Evolutionary conservation across 1,284 basidiomycete genomes (phyloP).

Genomic region (Tilletiaria anomala): DNA sequence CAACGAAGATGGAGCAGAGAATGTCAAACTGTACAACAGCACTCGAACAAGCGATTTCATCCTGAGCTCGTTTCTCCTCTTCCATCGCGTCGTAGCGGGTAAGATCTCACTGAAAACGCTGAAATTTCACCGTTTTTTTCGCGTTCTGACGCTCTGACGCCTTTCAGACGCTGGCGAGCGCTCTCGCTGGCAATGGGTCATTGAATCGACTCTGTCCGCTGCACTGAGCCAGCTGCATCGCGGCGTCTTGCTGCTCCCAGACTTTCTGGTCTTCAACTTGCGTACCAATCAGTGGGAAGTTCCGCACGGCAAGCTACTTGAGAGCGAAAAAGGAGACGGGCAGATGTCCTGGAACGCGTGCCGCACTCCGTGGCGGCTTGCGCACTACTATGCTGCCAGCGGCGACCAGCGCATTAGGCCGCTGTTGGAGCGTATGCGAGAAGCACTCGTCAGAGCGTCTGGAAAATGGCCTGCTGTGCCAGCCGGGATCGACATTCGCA

Average conservation of each 20-base stretch:
- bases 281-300: slow-evolving; percentile 10
- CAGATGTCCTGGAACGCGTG: slow-evolving; percentile 31
- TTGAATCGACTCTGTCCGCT: slow-evolving; percentile 13
- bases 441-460: background rate
- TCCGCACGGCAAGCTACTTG: slow-evolving; percentile 15
- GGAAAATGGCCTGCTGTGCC: slow-evolving; percentile 19
- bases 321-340: slow-evolving; percentile 24
- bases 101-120: background rate
- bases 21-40: slow-evolving; percentile 14
- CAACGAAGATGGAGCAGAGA: slow-evolving; percentile 12
- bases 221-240: slow-evolving; percentile 7
- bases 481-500: slow-evolving; percentile 14
- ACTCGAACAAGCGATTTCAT: slow-evolving; percentile 27
- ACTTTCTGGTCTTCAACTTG: slow-evolving; percentile 15
- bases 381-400: slow-evolving; percentile 23
- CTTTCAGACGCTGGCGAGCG: slow-evolving; percentile 6
- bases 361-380: slow-evolving; percentile 27
- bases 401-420: slow-evolving; percentile 21
- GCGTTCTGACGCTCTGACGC: no score
- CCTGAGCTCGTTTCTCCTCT: slow-evolving; percentile 19
- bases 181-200: slow-evolving; percentile 15
- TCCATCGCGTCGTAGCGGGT: slow-evolving; percentile 11
- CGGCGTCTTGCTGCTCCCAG: slow-evolving; percentile 17
- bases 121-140: no score
- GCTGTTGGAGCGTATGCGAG: slow-evolving; percentile 1